Conservation (phyloP, 2,329 filamentous ascomycete species). For the Fusarium subglutinans region DNA sequence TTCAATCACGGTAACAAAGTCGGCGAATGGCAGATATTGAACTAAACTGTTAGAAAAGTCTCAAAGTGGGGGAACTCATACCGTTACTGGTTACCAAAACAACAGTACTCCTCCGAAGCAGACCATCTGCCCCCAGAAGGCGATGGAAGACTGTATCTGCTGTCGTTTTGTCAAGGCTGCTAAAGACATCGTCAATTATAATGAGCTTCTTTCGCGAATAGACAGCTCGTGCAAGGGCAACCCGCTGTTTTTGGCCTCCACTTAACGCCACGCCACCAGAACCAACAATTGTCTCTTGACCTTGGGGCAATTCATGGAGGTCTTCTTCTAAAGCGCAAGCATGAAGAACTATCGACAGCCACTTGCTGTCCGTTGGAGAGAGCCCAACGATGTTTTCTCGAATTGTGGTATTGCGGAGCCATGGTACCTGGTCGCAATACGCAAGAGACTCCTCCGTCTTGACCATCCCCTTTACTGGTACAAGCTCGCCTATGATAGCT, state of each 20-base stretch:
- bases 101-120: conserved; percentile 53
- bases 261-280: conserved; percentile 54
- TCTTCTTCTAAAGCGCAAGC: conserved; percentile 51
- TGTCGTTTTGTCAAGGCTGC: conserved; percentile 57
- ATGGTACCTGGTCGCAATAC: conserved; percentile 56
- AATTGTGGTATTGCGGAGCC: conserved; percentile 54
- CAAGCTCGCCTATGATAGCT: conserved; percentile 50
- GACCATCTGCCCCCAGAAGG: conserved; percentile 52
- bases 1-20: conserved; percentile 41
- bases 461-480: conserved; percentile 41
- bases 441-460: conserved; percentile 43
- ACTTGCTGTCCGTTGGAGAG: conserved; percentile 39
- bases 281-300: conserved; percentile 51
- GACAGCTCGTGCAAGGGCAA: conserved; percentile 58
- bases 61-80: neutral
- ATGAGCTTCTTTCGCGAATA: conserved; percentile 52
- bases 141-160: conserved; percentile 53
- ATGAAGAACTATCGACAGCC: conserved; percentile 44
- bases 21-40: conserved; percentile 38
- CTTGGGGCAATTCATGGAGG: conserved; percentile 43
- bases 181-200: conserved; percentile 58
- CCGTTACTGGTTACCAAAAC: conserved; percentile 11
- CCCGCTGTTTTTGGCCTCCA: conserved; percentile 55
- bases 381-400: conserved; percentile 51
- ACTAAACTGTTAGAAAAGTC: conserved; percentile 14